These are phyloP conservation scores for Diplosphaera chodatii DNA, from an alignment of 139 green algal genomes.

Conservation along the genomic window DNA sequence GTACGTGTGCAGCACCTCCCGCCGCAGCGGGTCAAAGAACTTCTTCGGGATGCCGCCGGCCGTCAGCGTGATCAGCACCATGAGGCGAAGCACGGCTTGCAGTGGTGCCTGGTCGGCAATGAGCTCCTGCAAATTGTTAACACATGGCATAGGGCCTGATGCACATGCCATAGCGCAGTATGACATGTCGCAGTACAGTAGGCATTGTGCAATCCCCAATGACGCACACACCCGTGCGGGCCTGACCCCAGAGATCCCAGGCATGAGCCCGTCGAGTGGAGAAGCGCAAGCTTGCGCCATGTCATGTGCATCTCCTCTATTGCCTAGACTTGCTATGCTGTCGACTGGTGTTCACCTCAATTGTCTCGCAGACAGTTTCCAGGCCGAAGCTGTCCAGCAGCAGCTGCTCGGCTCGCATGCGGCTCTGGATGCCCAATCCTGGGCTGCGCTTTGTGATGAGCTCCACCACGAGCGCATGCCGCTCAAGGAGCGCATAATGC, in stretches of 20 bases:
- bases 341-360: slow-evolving; percentile 31
- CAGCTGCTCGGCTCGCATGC: slow-evolving; percentile 57
- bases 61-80: slow-evolving; percentile 66
- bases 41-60: slow-evolving; percentile 66
- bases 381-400: slow-evolving; percentile 56
- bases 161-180: too few relatives aligned
- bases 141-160: too few relatives aligned
- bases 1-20: slow-evolving; percentile 76
- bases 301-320: too few relatives aligned
- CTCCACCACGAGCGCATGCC: neutral
- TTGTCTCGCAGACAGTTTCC: slow-evolving; percentile 39
- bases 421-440: slow-evolving; percentile 31
- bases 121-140: slow-evolving; percentile 70
- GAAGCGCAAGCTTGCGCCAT: too few relatives aligned
- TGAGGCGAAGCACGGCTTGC: slow-evolving; percentile 71
- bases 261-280: too few relatives aligned
- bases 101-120: slow-evolving; percentile 54
- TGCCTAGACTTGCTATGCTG: too few relatives aligned
- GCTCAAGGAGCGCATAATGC: slow-evolving; percentile 39
- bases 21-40: slow-evolving; percentile 61
- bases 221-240: too few relatives aligned
- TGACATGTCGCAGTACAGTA: too few relatives aligned
- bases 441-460: too few relatives aligned
- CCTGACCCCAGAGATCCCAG: too few relatives aligned
- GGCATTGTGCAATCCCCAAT: too few relatives aligned